Percentiles rank a stretch among this genome's conserved stretches.
These are phyloP conservation scores for Albatrellus ellisii DNA, from an alignment of 768 basidiomycete species.

Conservation along the genomic window DNA sequence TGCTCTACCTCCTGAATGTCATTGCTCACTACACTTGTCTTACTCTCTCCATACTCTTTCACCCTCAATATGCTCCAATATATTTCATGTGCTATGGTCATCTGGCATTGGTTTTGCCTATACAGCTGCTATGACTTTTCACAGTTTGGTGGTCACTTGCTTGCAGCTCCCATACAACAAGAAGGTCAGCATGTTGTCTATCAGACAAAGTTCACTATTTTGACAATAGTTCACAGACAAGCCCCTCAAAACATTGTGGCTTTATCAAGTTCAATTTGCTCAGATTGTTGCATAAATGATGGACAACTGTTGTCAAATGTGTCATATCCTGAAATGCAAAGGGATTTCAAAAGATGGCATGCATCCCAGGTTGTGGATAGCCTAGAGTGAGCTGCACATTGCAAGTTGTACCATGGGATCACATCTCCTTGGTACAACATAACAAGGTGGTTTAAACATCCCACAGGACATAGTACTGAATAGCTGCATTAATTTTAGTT, in stretches of 20 bases:
- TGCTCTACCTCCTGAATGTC: no score
- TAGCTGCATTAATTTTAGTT: conserved; percentile 26
- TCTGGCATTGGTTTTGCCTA: no score
- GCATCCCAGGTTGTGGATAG: conserved; percentile 91
- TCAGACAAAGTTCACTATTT: no score
- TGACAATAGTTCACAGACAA: conserved; percentile 43
- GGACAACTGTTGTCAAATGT: conserved; percentile 95
- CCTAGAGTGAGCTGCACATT: conserved; percentile 95
- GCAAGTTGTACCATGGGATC: conserved; percentile 60
- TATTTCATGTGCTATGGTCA: no score
- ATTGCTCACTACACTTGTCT: no score
- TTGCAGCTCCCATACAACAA: conserved; percentile 88
- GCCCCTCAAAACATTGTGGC: conserved; percentile 91
- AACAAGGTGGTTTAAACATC: conserved; percentile 47
- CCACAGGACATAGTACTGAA: neutral
- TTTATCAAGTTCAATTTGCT: conserved; percentile 95
- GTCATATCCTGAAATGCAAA: conserved; percentile 87
- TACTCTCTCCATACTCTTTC: no score
- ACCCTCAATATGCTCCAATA: no score
- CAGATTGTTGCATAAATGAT: conserved; percentile 96
- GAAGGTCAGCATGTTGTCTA: conserved; percentile 36
- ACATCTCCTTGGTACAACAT: conserved; percentile 57
- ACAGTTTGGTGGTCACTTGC: conserved; percentile 89
- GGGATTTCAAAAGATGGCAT: conserved; percentile 81
- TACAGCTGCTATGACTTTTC: no score